These are phyloP conservation scores for Mycena vitilis DNA, from an alignment of 768 basidiomycete species.

Conservation along the genomic window DNA sequence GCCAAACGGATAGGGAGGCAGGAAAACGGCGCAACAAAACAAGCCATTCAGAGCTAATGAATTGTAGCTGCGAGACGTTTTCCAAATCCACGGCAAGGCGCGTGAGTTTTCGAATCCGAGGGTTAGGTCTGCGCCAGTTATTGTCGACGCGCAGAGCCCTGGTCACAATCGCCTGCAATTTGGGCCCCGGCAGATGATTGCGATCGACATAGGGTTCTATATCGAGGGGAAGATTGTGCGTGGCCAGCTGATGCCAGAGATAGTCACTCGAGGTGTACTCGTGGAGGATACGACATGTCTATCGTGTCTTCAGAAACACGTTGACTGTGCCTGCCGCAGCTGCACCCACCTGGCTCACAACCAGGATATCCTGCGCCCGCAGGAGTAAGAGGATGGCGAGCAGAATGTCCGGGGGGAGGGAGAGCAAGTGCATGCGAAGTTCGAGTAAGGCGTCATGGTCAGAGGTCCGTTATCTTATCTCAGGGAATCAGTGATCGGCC, in stretches of 20 bases:
- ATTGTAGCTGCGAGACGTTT: conserved; percentile 58
- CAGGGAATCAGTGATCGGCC: neutral
- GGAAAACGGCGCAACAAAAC: conserved; percentile 52
- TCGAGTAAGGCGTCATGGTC: no score
- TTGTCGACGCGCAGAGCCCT: conserved; percentile 60
- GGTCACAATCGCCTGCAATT: conserved; percentile 56
- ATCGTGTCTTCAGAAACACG: neutral
- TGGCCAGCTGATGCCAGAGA: conserved; percentile 61
- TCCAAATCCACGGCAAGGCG: conserved; percentile 50
- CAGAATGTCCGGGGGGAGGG: conserved; percentile 59
- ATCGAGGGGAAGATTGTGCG: conserved; percentile 59
- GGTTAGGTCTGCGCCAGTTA: conserved; percentile 58
- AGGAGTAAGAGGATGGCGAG: conserved; percentile 50
- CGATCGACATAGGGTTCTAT: conserved; percentile 48
- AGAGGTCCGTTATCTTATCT: conserved; percentile 33
- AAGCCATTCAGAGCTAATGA: conserved; percentile 63
- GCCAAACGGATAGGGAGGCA: conserved; percentile 58
- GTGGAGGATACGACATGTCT: conserved; percentile 73
- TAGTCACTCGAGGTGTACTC: conserved; percentile 63
- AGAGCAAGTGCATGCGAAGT: no score
- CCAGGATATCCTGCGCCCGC: conserved; percentile 55
- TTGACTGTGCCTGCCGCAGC: neutral
- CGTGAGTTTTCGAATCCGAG: conserved; percentile 50
- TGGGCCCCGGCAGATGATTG: conserved; percentile 49
- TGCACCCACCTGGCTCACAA: conserved; percentile 57